Conservation (phyloP, 768 basidiomycete species). For the Tricholoma matsutake region DNA sequence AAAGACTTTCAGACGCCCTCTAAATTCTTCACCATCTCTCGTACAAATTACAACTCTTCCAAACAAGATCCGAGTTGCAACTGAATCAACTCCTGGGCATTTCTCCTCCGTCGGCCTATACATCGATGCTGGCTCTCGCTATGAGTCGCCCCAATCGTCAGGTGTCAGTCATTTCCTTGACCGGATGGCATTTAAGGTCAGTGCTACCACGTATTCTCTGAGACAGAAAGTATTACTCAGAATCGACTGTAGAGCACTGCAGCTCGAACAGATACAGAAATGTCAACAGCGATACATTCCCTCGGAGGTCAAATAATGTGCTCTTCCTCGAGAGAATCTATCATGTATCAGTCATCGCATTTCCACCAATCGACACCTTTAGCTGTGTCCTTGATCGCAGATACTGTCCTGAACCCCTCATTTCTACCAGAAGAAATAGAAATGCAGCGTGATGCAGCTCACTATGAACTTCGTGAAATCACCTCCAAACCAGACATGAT, state of each 20-base stretch:
- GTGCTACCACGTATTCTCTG: slow-evolving; percentile 10
- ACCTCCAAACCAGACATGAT: slow-evolving; percentile 88
- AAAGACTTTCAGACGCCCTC: slow-evolving; percentile 18
- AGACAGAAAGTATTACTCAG: not conserved
- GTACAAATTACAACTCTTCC: slow-evolving; percentile 80
- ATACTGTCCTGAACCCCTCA: slow-evolving; percentile 80
- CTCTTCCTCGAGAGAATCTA: slow-evolving; percentile 87
- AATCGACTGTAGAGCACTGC: slow-evolving; percentile 59
- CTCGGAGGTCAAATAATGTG: slow-evolving; percentile 92
- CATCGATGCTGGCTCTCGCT: slow-evolving; percentile 90
- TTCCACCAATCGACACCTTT: slow-evolving; percentile 79
- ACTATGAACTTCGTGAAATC: slow-evolving; percentile 89
- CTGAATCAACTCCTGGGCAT: slow-evolving; percentile 87
- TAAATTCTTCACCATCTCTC: slow-evolving; percentile 25
- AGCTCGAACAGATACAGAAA: slow-evolving; percentile 68
- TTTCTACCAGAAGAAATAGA: slow-evolving; percentile 78
- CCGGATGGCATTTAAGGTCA: slow-evolving; percentile 94
- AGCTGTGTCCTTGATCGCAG: slow-evolving; percentile 86
- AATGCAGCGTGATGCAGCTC: slow-evolving; percentile 80
- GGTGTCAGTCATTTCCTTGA: slow-evolving; percentile 94
- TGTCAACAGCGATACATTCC: slow-evolving; percentile 76
- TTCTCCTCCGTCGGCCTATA: slow-evolving; percentile 93
- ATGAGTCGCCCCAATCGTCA: slow-evolving; percentile 67
- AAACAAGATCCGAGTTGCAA: slow-evolving; percentile 90
- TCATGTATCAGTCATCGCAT: slow-evolving; percentile 98